Percentiles rank a stretch among this genome's conserved stretches.
phyloP scores from a whole-genome alignment of 2,329 filamentous ascomycete species.

The Chaetomiaceae sp. region DNA sequence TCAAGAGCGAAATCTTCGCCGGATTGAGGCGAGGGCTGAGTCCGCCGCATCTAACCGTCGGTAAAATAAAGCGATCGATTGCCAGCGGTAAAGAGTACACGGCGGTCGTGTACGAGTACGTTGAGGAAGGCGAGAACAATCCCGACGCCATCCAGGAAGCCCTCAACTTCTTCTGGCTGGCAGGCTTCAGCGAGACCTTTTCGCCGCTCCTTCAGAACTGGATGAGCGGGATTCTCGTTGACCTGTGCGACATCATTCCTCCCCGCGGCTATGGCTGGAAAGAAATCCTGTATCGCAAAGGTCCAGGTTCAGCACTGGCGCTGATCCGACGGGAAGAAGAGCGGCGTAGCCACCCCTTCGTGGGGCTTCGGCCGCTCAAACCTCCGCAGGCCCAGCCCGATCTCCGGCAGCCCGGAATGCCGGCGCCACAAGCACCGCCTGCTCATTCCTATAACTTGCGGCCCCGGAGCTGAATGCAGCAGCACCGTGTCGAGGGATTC shows the following conservation, averaged over 20 bases:
- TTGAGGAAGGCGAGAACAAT: constrained; percentile 4
- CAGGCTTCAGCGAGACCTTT: neutral
- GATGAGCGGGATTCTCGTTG: neutral
- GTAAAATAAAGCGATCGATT: neutral
- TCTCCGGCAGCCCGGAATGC: no score
- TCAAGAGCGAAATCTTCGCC: neutral
- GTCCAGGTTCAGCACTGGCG: no score
- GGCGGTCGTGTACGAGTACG: constrained; percentile 4
- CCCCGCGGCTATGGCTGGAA: constrained; percentile 3
- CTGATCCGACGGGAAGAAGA: no score
- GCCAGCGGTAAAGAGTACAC: neutral
- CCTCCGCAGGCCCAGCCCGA: no score
- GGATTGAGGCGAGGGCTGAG: neutral
- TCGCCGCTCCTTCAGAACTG: neutral
- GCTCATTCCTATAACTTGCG: no score
- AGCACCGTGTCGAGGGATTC: neutral
- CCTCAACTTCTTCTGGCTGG: constrained; percentile 3
- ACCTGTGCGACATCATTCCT: constrained; percentile 1
- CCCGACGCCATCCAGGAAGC: neutral
- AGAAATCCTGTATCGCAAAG: neutral
- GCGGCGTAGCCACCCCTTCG: no score
- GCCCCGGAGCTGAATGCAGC: no score
- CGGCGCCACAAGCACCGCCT: no score
- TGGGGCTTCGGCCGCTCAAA: no score
- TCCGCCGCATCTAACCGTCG: neutral